Evolutionary conservation across 2,329 filamentous ascomycete genomes (phyloP).

Genomic region (Aspergillus sp.): DNA sequence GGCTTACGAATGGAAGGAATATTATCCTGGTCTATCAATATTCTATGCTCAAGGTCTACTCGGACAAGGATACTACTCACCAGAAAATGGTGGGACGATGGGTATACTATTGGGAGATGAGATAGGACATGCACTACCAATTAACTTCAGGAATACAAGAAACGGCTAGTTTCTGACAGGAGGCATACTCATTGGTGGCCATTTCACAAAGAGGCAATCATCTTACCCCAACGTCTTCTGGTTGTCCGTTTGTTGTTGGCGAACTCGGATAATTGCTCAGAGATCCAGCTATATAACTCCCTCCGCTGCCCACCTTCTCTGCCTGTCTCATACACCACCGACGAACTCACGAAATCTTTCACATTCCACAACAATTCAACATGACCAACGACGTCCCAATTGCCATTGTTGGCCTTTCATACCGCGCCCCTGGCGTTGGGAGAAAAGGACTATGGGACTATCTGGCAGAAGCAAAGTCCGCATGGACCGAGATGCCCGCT

Average conservation of each 20-base stretch:
- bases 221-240: no score
- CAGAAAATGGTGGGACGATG: neutral
- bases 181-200: neutral
- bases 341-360: neutral
- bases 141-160: neutral
- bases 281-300: neutral
- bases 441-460: neutral
- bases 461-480: neutral
- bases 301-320: neutral
- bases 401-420: neutral
- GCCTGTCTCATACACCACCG: neutral
- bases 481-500: neutral
- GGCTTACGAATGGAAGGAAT: neutral
- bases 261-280: neutral
- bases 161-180: neutral
- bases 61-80: neutral
- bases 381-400: neutral
- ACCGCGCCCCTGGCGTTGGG: neutral
- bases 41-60: neutral
- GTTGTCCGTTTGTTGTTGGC: no score
- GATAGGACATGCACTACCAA: neutral
- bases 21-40: neutral
- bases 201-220: no score
- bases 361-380: neutral
- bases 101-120: neutral